A percentile compares a stretch with the other conserved stretches of the same genome.
phyloP scores from a whole-genome alignment of 768 basidiomycete species.

The Russula abietina region DNA sequence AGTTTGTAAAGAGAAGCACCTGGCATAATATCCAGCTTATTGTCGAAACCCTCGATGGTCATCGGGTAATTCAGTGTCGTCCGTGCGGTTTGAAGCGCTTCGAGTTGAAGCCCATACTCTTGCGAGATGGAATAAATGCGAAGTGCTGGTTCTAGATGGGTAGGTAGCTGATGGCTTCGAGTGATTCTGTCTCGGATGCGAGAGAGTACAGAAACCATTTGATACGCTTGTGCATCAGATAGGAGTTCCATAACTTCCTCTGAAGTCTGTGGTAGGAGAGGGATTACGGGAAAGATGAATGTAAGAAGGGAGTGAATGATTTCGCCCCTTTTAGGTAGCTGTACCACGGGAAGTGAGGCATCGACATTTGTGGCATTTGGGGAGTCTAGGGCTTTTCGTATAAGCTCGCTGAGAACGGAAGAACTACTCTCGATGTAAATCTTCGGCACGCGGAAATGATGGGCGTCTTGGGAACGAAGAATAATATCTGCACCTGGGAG shows the following conservation, averaged over 20 bases:
- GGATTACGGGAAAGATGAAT: constrained; percentile 11
- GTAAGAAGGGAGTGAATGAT: constrained; percentile 2
- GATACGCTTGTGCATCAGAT: neutral
- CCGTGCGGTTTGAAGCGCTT: neutral
- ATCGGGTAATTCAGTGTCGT: neutral
- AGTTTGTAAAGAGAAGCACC: constrained; percentile 3
- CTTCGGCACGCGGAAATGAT: neutral
- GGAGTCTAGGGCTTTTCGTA: neutral
- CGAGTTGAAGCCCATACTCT: neutral
- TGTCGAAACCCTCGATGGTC: neutral
- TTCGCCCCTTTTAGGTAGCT: neutral
- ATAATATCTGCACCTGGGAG: constrained; percentile 15
- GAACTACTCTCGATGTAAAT: neutral
- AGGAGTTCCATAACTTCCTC: neutral
- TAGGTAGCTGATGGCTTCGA: neutral
- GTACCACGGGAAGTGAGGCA: neutral
- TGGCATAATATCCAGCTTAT: neutral
- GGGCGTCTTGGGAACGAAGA: neutral
- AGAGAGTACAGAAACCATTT: neutral
- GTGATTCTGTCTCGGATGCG: neutral
- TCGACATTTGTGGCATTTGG: neutral
- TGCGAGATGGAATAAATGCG: neutral
- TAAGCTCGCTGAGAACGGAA: too few relatives aligned
- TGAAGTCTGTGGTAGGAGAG: neutral
- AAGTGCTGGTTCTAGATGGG: neutral